phyloP scores from a whole-genome alignment of 208 protist genomes.

The Leishmania braziliensis region DNA sequence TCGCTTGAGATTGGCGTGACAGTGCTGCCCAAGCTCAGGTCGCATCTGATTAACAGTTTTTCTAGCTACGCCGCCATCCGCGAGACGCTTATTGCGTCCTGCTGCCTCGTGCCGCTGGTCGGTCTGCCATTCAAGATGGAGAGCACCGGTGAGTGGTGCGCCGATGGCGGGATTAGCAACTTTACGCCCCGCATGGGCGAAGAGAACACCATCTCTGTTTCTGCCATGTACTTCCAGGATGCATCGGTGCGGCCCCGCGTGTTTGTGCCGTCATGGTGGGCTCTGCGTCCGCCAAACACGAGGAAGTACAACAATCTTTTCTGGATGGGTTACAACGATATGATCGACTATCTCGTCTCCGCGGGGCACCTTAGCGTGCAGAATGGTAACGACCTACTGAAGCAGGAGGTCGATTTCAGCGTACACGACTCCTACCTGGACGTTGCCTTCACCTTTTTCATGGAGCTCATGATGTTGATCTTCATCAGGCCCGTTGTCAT shows the following conservation, averaged over 20 bases:
- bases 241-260: slow-evolving; percentile 63
- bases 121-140: slow-evolving; percentile 71
- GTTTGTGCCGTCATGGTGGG: slow-evolving; percentile 84
- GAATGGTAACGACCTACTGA: slow-evolving; percentile 39
- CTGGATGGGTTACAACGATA: slow-evolving; percentile 82
- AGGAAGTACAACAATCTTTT: slow-evolving; percentile 68
- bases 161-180: slow-evolving; percentile 67
- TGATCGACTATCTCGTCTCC: slow-evolving; percentile 68
- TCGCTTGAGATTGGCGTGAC: slow-evolving; percentile 74
- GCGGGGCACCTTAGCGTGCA: slow-evolving; percentile 32
- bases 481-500: slow-evolving; percentile 54
- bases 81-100: slow-evolving; percentile 66
- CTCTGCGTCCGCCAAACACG: slow-evolving; percentile 48
- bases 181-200: slow-evolving; percentile 73
- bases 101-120: slow-evolving; percentile 71
- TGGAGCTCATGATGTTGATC: slow-evolving; percentile 56
- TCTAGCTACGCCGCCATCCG: slow-evolving; percentile 45
- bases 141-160: slow-evolving; percentile 69
- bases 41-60: slow-evolving; percentile 49
- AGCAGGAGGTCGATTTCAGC: slow-evolving; percentile 43
- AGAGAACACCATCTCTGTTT: slow-evolving; percentile 64
- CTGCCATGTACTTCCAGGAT: slow-evolving; percentile 80
- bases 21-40: slow-evolving; percentile 52
- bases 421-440: slow-evolving; percentile 37
- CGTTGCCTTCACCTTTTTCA: slow-evolving; percentile 37